Evolutionary conservation across 768 basidiomycete species (phyloP), one percentile per base, ranked within the genome.

Genomic region (Lentinula raphanica): DNA sequence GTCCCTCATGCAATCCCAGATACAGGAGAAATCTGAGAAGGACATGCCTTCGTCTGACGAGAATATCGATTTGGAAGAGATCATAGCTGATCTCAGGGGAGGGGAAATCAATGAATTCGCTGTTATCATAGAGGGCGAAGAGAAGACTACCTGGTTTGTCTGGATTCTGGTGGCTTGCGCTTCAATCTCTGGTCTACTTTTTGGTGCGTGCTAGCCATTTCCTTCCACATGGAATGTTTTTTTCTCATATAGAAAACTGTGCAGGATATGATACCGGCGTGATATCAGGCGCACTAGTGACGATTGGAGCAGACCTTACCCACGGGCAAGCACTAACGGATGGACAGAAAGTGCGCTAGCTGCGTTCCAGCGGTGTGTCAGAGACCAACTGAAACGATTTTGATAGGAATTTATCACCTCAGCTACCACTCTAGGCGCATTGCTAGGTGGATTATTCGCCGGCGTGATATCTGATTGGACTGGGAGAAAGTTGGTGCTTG

Each of bases 361-460:
- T 27, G 17, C 28, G 9, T 17, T 13, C 19, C n/a, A 49, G 46
- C 44, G 39, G 39, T 15, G 31, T 21, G n/a, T n/a, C n/a, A n/a
- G n/a, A n/a, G n/a, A n/a, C n/a, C n/a, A n/a, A n/a, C n/a, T n/a
- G n/a, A n/a, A n/a, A n/a, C n/a, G n/a, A n/a, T n/a, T n/a, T n/a
- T n/a, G n/a, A n/a, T n/a, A 88, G 87, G 90, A 92, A 78, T 78
- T 90, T 32, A 90, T 92, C 67, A 91, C 90, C 0, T 88, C 88
- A 5, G 73, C 88, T 0, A 91, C 90, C 0, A 92, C 90, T 0
- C 75, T 91, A 27, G 88, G 88, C 11, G 90, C 90, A 0, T 76
- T 92, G 4, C 59, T 92, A 2, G 90, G 90, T n/a, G 86, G 87
- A 49, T 76, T 92, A 4, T 74, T 73, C 6, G 87, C 86, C 3